Base-by-base conservation (phyloP, 805 yeast genomes). In the Saccharomycopsis olivae region DNA sequence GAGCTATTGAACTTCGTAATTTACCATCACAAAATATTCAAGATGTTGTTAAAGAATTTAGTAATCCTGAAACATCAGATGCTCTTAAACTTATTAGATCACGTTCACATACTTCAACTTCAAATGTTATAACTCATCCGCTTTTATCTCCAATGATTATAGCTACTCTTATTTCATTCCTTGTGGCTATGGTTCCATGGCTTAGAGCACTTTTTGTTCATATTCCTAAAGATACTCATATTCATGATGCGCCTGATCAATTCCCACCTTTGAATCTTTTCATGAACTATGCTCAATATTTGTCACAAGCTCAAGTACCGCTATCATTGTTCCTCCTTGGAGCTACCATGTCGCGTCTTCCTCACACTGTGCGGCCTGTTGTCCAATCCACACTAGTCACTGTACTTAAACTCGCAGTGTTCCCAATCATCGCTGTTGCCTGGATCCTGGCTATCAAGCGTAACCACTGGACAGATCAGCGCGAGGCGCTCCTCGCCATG, bases 241-340 rank as follows among this genome's bases (percentile, higher is more conserved):
- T 86, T 18, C 80, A 73, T 4, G 51, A 69, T 36, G 96, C 96
- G 0, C 97, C 97, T 0, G 97, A 89, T 57, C 66, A 68, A 1
- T 65, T 66, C 40, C 96, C 97, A 0, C 88, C 94, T 0, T 64
- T 89, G 24, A 85, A 85, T 25, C 84, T 88, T 47, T 43, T 88
- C 6, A 82, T 89, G 75, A 95, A 87, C 53, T 75, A 78, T 48
- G 66, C 88, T 0, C 54, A 73, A 2, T 89, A 89, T 54, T 62
- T 89, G 5, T 95, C 95, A 0, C 73, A 74, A 19, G 96, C 96
- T 0, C 75, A 82, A 39, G 95, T 89, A 27, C 97, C 96, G 1
- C 58, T 85, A 42, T 96, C 96, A 0, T 62, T 89, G 44, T 57
- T 85, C 35, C 53, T 89, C 39, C 58, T 88, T 20, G 96, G 96